Evolutionary conservation across 495 filamentous ascomycete genomes (phyloP).

Genomic region (Penicillium paxilli): DNA sequence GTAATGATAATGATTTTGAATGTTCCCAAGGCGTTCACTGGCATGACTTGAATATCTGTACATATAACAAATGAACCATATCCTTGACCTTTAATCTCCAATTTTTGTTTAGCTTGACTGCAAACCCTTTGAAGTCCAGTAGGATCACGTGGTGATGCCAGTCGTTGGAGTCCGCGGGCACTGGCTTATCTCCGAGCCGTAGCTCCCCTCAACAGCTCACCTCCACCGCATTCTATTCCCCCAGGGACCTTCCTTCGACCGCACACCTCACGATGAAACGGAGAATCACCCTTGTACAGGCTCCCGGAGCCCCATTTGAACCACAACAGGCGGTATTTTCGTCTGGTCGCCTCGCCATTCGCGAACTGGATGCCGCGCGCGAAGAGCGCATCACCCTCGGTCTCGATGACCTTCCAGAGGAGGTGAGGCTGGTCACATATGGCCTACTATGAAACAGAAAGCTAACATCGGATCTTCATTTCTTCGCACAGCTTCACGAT

Average conservation of each 20-base stretch:
- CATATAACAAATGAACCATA: too few species aligned
- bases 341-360: constrained; percentile 48
- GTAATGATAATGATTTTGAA: not conserved
- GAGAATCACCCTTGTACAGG: constrained; percentile 79
- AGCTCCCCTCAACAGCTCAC: not conserved
- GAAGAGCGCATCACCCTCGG: constrained; percentile 79
- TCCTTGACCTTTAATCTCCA: too few species aligned
- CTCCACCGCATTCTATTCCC: not conserved
- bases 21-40: too few species aligned
- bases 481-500: constrained; percentile 48
- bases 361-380: constrained; percentile 60
- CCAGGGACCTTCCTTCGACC: not conserved
- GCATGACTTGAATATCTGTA: too few species aligned
- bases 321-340: constrained; percentile 57
- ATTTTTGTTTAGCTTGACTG: too few species aligned
- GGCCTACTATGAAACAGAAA: not conserved
- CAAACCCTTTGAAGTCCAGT: too few species aligned
- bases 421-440: constrained; percentile 43
- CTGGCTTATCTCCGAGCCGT: not conserved
- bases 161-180: not conserved
- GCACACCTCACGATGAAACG: constrained; percentile 75
- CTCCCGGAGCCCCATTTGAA: constrained; percentile 58
- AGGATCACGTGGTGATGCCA: too few species aligned
- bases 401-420: constrained; percentile 69
- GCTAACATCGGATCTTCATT: not conserved